Evolutionary conservation across 2,329 filamentous ascomycete genomes (phyloP).

Genomic region (Chaetothyriales sp.): DNA sequence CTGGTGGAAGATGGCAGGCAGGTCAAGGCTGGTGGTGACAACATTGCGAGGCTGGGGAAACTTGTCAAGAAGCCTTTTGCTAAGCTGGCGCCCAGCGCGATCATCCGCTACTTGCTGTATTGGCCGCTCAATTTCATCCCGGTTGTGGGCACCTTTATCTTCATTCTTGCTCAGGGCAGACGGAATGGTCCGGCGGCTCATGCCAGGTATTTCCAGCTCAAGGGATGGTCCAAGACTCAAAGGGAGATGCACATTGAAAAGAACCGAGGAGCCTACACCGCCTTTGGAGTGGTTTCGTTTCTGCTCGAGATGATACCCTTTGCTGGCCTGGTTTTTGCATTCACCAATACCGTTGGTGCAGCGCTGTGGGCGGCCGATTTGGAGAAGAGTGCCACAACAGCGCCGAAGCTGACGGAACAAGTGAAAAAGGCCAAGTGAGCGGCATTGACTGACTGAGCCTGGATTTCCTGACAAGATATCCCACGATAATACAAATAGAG

Average conservation of each 20-base stretch:
- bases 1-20: constrained; percentile 65
- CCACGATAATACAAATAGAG: background rate
- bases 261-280: constrained; percentile 64
- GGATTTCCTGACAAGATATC: background rate
- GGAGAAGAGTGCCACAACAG: constrained; percentile 36
- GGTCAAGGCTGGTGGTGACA: constrained; percentile 44
- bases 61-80: constrained; percentile 42
- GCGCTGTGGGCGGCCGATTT: constrained; percentile 90
- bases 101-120: constrained; percentile 71
- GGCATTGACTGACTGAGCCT: no score
- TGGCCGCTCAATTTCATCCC: constrained; percentile 89
- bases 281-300: constrained; percentile 69
- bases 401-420: constrained; percentile 21
- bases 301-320: constrained; percentile 76
- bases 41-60: constrained; percentile 44
- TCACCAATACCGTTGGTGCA: constrained; percentile 83
- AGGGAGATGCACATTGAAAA: constrained; percentile 55
- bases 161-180: constrained; percentile 61
- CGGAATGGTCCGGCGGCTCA: constrained; percentile 42
- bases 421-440: constrained; percentile 22
- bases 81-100: constrained; percentile 40
- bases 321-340: constrained; percentile 68
- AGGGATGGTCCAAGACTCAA: constrained; percentile 58
- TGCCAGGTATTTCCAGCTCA: constrained; percentile 75
- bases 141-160: constrained; percentile 68